Evolutionary conservation across 352 stramenopile genomes (phyloP).

Genomic region (Plasmopara halstedii): DNA sequence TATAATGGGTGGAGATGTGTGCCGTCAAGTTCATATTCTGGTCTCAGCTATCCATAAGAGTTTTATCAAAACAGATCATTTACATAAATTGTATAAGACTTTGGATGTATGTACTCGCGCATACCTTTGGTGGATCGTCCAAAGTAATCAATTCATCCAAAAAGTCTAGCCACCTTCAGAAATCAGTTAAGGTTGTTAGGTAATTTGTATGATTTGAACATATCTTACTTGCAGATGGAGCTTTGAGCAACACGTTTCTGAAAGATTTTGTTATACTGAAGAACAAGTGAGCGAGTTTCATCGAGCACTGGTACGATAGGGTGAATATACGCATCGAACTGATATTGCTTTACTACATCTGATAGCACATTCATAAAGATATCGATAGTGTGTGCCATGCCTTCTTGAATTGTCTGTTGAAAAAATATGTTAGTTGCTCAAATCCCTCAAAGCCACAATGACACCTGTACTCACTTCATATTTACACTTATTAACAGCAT

Average conservation of each 20-base stretch:
- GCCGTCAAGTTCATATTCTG: constrained; percentile 63
- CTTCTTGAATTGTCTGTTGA: constrained; percentile 72
- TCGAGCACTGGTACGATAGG: constrained; percentile 85
- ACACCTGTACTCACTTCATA: constrained; percentile 51
- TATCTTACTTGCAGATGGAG: constrained; percentile 32
- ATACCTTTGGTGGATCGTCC: constrained; percentile 39
- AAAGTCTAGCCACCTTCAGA: constrained; percentile 80
- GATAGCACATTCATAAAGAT: constrained; percentile 74
- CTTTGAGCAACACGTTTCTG: constrained; percentile 29
- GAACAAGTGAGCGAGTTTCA: constrained; percentile 77
- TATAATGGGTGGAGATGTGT: constrained; percentile 83
- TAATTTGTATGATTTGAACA: too few relatives aligned
- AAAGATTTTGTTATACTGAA: constrained; percentile 80
- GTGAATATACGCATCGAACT: constrained; percentile 76
- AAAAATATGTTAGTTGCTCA: not conserved
- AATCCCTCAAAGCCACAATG: too few relatives aligned
- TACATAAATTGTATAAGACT: not conserved
- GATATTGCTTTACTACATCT: constrained; percentile 41
- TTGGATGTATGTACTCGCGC: not conserved
- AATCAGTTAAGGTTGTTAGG: not conserved
- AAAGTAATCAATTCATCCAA: constrained; percentile 75
- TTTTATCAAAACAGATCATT: not conserved
- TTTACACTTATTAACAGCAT: constrained; percentile 80
- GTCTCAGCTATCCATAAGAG: constrained; percentile 27
- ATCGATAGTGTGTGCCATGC: constrained; percentile 63